Conservation (phyloP, 225 moss, liverwort and hornwort genomes). For the Polytrichum formosum region DNA sequence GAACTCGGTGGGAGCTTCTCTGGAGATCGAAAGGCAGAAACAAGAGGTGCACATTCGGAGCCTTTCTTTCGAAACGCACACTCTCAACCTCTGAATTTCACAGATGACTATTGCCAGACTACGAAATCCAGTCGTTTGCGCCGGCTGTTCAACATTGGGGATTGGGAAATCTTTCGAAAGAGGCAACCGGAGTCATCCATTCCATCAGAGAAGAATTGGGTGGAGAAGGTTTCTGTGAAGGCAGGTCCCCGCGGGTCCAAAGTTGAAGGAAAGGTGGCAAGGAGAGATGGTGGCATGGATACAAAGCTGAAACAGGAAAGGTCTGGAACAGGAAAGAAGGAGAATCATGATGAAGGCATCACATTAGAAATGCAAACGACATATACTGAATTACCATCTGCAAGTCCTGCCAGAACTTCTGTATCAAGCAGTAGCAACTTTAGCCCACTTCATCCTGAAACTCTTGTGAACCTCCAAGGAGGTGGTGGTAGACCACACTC, state of each 20-base stretch:
- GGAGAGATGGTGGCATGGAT: slow-evolving; percentile 15
- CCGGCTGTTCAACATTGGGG: not conserved
- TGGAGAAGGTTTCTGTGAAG: not conserved
- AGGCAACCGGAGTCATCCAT: not conserved
- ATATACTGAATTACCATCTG: too few species aligned
- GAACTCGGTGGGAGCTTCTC: not conserved
- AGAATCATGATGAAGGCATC: not conserved
- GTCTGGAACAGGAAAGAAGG: slow-evolving; percentile 16
- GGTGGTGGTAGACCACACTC: too few species aligned
- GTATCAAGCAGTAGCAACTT: too few species aligned
- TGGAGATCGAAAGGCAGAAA: not conserved
- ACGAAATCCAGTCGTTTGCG: not conserved
- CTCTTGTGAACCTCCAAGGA: too few species aligned
- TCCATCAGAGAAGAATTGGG: not conserved
- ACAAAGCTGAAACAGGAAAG: slow-evolving; percentile 31
- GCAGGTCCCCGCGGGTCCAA: not conserved
- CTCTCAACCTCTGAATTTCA: slow-evolving; percentile 14
- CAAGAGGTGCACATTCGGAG: not conserved
- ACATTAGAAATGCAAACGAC: too few species aligned
- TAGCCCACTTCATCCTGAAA: too few species aligned
- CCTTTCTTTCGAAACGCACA: slow-evolving; percentile 3
- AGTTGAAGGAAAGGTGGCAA: slow-evolving; percentile 1
- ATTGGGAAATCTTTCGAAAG: not conserved
- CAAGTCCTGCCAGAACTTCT: too few species aligned
- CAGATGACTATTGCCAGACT: not conserved